Percentiles rank a stretch among this genome's conserved stretches.
Conservation (phyloP, 1,139 yeast genomes). For the Maudiozyma humilis region DNA sequence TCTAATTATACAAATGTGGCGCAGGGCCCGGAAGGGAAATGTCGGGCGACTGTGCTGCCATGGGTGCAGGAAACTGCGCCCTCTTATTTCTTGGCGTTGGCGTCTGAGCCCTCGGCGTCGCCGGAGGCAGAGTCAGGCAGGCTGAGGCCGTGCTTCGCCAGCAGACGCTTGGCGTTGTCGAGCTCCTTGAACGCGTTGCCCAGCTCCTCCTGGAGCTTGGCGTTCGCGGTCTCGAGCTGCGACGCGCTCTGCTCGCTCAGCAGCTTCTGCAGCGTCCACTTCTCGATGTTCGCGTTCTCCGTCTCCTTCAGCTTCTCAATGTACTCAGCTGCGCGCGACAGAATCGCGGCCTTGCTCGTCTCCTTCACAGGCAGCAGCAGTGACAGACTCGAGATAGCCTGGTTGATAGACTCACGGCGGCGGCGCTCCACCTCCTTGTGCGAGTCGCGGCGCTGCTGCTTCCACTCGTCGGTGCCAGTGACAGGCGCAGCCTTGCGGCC, state of each 20-base stretch:
- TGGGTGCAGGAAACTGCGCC: background rate
- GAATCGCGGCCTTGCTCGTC: conserved; percentile 83
- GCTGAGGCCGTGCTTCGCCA: conserved; percentile 14
- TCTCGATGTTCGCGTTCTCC: conserved; percentile 80
- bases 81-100: background rate
- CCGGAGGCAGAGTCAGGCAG: conserved; percentile 1
- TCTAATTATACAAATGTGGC: background rate
- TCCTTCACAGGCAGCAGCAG: conserved; percentile 76
- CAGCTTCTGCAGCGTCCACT: conserved; percentile 88
- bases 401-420: conserved; percentile 85
- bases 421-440: conserved; percentile 97
- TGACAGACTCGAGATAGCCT: conserved; percentile 80
- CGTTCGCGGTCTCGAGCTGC: conserved; percentile 69
- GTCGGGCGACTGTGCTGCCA: background rate
- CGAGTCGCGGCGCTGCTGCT: conserved; percentile 71
- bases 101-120: conserved; percentile 3
- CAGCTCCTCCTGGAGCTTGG: conserved; percentile 67
- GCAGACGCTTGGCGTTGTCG: conserved; percentile 61
- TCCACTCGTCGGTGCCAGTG: conserved; percentile 83
- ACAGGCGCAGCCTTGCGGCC: conserved; percentile 34
- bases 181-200: conserved; percentile 91
- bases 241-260: conserved; percentile 85
- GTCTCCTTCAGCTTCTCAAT: conserved; percentile 82
- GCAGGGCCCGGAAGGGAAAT: background rate
- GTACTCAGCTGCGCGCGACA: conserved; percentile 81